Base-by-base conservation (phyloP, 495 filamentous ascomycete species). In the Penicillium robsamsonii region DNA sequence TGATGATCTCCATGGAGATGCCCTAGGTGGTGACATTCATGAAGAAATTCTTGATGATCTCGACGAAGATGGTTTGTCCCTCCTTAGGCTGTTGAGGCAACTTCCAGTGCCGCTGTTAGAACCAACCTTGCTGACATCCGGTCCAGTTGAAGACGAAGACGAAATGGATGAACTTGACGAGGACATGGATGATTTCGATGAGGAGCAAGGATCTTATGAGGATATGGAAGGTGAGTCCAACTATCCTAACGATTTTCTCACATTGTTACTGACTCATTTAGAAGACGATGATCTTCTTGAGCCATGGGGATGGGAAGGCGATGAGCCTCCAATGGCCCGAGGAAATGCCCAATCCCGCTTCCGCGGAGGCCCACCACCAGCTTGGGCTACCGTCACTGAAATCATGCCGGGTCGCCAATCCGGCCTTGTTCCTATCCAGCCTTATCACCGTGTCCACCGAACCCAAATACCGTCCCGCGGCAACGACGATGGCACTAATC, bases 401-500 rank as follows among this genome's bases (percentile, higher is more conserved):
- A 70, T 77, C n/a, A 72, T 77, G 71, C 73, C 74, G 18, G 65
- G 64, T 55, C 73, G 73, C 20, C 62, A 68, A 52, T 69, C 61
- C 27, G 66, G 73, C n/a, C 71, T 78, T 18, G 67, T 79, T 50
- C 73, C 75, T 3, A 74, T 80, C 12, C 77, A 76, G 41, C 72
- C 76, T 24, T 83, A 83, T 64, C 76, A 81, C 51, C 76, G 66
- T 40, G 61, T 84, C 47, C 79, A 84, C 60, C 71, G 83, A 40
- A 75, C 71, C 40, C 75, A 81, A 42, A 67, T 72, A 17, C 71
- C 70, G 5, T 61, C 75, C 27, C 81, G 84, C 24, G 71, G 71
- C 13, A 79, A 78, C 41, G 90, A 96, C 62, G 91, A 96, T 63
- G 90, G 90, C 17, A 78, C 80, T 4, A 96, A 96, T 64, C 92